Base-by-base conservation (phyloP, 805 yeast species). In the Kuraishia borneana region DNA sequence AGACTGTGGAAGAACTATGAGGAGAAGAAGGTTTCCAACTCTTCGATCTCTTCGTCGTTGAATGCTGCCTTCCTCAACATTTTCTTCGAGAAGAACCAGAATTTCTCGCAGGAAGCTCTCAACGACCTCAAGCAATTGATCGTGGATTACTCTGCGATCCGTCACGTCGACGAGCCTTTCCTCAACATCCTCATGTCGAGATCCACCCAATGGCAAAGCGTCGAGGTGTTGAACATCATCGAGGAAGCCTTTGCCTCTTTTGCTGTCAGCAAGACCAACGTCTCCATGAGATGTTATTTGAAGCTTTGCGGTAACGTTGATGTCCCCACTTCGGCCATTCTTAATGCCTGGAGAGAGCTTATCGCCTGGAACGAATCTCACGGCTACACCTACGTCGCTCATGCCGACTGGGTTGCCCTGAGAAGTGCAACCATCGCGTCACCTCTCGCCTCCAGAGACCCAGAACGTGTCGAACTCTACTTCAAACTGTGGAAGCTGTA, bases 381-480 rank as follows among this genome's bases (percentile, higher is more conserved):
- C 33, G 74, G 75, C 8, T 72, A 70, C 55, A 58, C 54, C 26
- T 79, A 76, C 49, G 76, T 82, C 44, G 87, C 89, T 5, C 76
- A 74, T 51, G 89, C 92, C 8, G 89, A 81, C 56, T 82, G 89
- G 89, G 79, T 83, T 26, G 81, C 89, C 2, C 54, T 83, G 38
- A 73, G 88, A 59, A 87, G 78, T 52, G 83, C 89, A 16, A 82
- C 92, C 5, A 61, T 73, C 29, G 58, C 60, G 38, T 65, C 77
- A 3, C 51, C 47, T 29, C 58, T 52, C 32, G 42, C 49, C 26
- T 53, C 36, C 9, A 50, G 53, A 36, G 47, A 54, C 30, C 47
- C 55, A 20, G 67, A 63, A 26, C 64, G 84, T 53, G 63, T 65
- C 40, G 59, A 63, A 25, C 54, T 76, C 19, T 77, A 75, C 51